Conservation (phyloP, 1,284 basidiomycete genomes). For the Tausonia pullulans region DNA sequence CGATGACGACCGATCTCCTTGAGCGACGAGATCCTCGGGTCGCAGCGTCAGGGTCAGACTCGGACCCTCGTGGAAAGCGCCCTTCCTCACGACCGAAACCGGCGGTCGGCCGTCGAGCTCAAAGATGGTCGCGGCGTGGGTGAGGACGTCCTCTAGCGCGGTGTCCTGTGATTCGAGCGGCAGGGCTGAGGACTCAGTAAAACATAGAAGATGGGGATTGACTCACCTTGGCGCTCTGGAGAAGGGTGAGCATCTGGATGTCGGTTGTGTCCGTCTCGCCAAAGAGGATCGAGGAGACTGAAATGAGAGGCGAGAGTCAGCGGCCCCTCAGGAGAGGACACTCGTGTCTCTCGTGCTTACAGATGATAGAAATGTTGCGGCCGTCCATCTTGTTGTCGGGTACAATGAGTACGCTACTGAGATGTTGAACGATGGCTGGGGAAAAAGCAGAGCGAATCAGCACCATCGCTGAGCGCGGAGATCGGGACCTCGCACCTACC, state of each 20-base stretch:
- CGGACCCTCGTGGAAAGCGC: too few relatives aligned
- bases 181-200: neutral
- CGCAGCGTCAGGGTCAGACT: too few relatives aligned
- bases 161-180: neutral
- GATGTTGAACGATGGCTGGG: constrained; percentile 9
- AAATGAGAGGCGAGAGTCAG: neutral
- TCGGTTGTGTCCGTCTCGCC: constrained; percentile 12
- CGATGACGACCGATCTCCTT: too few relatives aligned
- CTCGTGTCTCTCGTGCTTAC: neutral
- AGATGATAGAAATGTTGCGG: constrained; percentile 6
- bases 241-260: neutral
- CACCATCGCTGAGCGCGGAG: neutral
- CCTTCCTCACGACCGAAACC: too few relatives aligned
- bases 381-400: constrained; percentile 18
- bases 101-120: neutral
- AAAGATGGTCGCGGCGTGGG: constrained; percentile 8
- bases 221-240: constrained; percentile 5
- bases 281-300: constrained; percentile 11
- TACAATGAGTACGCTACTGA: neutral
- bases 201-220: neutral
- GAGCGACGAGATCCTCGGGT: too few relatives aligned
- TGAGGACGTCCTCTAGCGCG: constrained; percentile 12
- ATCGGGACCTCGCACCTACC: neutral
- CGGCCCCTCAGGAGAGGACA: neutral
- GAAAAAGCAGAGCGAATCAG: neutral